These are phyloP conservation scores for Rosa hybrid DNA, from an alignment of 331 rosid genomes.

Conservation along the genomic window DNA sequence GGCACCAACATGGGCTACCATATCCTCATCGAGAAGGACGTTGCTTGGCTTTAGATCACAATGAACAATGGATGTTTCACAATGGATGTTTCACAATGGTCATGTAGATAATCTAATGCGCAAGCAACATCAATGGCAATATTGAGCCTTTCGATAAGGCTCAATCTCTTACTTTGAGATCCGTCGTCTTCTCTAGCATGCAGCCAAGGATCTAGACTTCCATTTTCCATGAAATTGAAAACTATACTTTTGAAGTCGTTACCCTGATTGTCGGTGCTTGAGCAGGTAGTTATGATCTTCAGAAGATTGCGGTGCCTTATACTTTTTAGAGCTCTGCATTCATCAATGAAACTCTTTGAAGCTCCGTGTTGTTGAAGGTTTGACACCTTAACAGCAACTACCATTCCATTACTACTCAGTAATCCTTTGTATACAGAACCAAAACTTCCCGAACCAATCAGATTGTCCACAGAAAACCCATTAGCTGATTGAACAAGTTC, in stretches of 20 bases:
- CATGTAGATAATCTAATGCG: constrained; percentile 10
- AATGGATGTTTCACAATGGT: constrained; percentile 4
- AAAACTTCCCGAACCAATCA: constrained; percentile 6
- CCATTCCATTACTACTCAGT: not conserved
- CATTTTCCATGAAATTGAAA: constrained; percentile 15
- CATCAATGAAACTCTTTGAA: constrained; percentile 9
- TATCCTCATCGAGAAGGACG: constrained; percentile 21
- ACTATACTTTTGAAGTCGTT: constrained; percentile 19
- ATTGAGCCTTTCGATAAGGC: constrained; percentile 6
- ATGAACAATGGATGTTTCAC: constrained; percentile 6
- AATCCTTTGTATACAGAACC: constrained; percentile 27
- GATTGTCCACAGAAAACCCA: constrained; percentile 6
- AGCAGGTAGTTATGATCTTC: constrained; percentile 14
- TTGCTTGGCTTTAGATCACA: constrained; percentile 30
- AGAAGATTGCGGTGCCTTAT: constrained; percentile 13
- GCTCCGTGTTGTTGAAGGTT: constrained; percentile 22
- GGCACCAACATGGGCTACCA: constrained; percentile 9
- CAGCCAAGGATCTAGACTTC: constrained; percentile 10
- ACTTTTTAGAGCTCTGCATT: constrained; percentile 12
- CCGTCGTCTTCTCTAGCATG: not conserved
- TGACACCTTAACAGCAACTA: constrained; percentile 10
- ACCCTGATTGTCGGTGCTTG: constrained; percentile 6
- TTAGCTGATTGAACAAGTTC: not conserved
- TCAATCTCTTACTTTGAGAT: not conserved
- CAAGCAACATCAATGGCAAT: constrained; percentile 13